A percentile compares a stretch with the other conserved stretches of the same genome.
phyloP scores from a whole-genome alignment of 345 rosid species.

The Nasturtium officinale region DNA sequence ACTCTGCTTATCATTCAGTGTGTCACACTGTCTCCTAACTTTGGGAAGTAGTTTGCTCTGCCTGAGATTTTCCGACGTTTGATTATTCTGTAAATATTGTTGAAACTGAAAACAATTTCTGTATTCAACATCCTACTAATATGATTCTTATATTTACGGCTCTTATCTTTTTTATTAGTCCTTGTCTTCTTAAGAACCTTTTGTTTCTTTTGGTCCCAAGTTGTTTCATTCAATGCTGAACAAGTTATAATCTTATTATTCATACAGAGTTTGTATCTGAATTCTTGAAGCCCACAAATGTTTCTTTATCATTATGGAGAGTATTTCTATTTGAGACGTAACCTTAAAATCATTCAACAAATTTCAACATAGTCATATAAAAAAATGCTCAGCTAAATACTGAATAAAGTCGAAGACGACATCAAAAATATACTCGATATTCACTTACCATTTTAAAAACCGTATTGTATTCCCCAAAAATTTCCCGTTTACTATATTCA shows the following conservation, averaged over 20 bases:
- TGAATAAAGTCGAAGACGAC: neutral
- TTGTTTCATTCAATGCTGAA: neutral
- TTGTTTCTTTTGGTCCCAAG: neutral
- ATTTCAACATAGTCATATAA: neutral
- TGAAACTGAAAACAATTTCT: neutral
- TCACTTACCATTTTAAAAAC: neutral
- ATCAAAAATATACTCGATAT: neutral
- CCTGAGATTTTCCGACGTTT: neutral
- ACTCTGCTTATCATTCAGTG: neutral
- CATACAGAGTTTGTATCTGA: neutral
- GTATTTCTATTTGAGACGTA: neutral
- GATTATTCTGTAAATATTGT: neutral
- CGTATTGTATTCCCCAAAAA: conserved; percentile 8
- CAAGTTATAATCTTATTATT: neutral
- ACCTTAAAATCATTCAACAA: neutral
- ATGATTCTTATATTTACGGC: neutral
- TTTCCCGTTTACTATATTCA: neutral
- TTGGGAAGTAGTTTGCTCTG: neutral
- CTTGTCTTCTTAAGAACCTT: neutral
- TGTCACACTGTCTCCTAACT: neutral
- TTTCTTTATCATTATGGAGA: neutral
- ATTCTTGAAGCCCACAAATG: too few relatives aligned
- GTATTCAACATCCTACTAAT: neutral
- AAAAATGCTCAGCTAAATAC: neutral
- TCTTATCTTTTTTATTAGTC: neutral